phyloP scores from a whole-genome alignment of 202 grass and related monocot genomes.

The Musa balbisiana region DNA sequence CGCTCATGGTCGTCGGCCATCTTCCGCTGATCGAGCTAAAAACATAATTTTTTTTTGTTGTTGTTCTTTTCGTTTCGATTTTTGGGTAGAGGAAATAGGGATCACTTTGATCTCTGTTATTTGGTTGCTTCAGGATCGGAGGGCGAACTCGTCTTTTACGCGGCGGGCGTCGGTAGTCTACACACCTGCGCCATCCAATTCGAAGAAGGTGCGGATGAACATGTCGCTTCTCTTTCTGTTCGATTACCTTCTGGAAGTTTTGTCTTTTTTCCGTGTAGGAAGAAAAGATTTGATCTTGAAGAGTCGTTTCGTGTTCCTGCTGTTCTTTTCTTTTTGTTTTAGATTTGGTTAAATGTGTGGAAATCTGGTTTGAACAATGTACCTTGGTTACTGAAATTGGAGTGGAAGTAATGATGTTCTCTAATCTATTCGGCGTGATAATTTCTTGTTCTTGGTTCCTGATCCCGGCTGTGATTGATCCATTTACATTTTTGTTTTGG shows the following conservation, averaged over 20 bases:
- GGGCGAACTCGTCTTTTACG: slow-evolving; percentile 69
- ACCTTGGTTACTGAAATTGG: background rate
- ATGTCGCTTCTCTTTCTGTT: background rate
- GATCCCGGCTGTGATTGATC: background rate
- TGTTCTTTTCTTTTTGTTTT: background rate
- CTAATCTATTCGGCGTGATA: background rate
- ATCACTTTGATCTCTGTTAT: background rate
- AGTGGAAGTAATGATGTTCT: too few relatives aligned
- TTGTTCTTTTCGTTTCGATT: background rate
- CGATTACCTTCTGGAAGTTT: background rate
- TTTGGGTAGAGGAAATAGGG: background rate
- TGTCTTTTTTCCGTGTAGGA: background rate
- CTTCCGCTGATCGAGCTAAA: background rate
- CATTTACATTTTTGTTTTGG: background rate
- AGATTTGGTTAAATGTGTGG: background rate
- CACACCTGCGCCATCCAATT: slow-evolving; percentile 61
- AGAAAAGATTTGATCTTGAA: background rate
- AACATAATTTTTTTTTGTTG: slow-evolving; percentile 7
- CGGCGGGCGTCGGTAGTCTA: slow-evolving; percentile 66
- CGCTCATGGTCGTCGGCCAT: slow-evolving; percentile 57
- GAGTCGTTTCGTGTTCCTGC: slow-evolving; percentile 6
- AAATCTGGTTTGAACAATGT: background rate
- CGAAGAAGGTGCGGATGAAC: slow-evolving; percentile 46
- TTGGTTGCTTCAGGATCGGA: slow-evolving; percentile 47
- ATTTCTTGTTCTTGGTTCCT: background rate